Percentiles rank a stretch among this genome's conserved stretches.
Conservation (phyloP, 2,329 filamentous ascomycete genomes). For the Lithohypha guttulata region DNA sequence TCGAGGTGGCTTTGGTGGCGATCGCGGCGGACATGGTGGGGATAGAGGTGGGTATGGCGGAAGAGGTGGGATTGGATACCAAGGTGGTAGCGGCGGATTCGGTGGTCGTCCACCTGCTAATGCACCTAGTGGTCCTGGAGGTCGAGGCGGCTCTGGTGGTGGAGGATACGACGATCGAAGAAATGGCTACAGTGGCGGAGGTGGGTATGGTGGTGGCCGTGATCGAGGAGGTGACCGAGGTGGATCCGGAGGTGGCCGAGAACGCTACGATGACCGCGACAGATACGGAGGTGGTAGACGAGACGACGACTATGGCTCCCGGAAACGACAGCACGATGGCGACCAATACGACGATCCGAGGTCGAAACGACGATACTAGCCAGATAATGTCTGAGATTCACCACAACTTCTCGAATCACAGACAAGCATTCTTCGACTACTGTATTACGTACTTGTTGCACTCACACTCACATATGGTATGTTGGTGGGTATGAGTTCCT, state of each 20-base stretch:
- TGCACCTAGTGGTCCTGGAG: conserved; percentile 34
- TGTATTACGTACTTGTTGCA: conserved; percentile 11
- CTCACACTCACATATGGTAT: conserved; percentile 25
- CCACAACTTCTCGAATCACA: no score
- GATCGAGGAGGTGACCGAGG: conserved; percentile 60
- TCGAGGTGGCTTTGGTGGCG: conserved; percentile 27
- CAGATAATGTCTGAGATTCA: no score
- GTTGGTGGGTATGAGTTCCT: conserved; percentile 33
- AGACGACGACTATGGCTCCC: conserved; percentile 42
- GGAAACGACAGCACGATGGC: conserved; percentile 24
- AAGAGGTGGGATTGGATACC: conserved; percentile 45
- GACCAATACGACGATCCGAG: conserved; percentile 67
- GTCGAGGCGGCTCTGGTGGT: conserved; percentile 44
- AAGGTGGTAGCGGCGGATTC: conserved; percentile 45
- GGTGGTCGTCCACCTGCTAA: conserved; percentile 37
- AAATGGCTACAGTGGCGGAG: conserved; percentile 50
- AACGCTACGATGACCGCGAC: conserved; percentile 40
- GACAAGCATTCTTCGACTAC: conserved; percentile 14
- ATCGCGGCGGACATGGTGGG: conserved; percentile 29
- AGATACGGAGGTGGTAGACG: conserved; percentile 33
- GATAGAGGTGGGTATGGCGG: conserved; percentile 22
- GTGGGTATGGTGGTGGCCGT: conserved; percentile 42
- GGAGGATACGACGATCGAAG: conserved; percentile 33
- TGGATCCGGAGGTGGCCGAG: conserved; percentile 60
- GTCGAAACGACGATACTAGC: conserved; percentile 49